Evolutionary conservation across 2,329 filamentous ascomycete genomes (phyloP), one percentile per base, ranked within the genome.

Genomic region (Trichophyton schoenleinii): DNA sequence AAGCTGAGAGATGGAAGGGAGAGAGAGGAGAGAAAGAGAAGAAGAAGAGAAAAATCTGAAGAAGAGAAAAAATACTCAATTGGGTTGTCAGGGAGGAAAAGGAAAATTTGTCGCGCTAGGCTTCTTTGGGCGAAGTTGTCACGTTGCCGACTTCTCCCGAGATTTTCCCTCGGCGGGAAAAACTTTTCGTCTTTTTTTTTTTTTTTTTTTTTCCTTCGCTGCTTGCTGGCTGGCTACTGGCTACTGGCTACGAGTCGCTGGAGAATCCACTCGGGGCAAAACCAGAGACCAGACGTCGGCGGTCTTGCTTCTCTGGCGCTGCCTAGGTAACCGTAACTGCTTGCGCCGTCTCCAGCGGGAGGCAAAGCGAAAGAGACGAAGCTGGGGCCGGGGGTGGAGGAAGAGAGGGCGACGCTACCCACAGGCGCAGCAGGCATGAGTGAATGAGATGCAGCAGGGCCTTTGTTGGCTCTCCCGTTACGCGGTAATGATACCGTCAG

Each of bases 1-100:
- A 68, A 67, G 64, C 62, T 64, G 57, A 18, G 46, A 69, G 70
- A 75, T 68, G 71, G 66, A 63, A 64, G 65, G 71, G 69, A 70
- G 68, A 69, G 66, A 65, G 67, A 66, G 68, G 18, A 15, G 66
- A 69, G 62, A 65, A 68, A 64, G 68, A 68, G 69, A 70, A 67
- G 66, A 66, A 65, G 66, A 68, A 65, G 64, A 68, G 67, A 68
- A 66, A 72, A 72, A 71, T 59, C 42, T 59, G 25, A 71, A 69
- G 72, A 66, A 65, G 65, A 69, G 65, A 55, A 62, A 58, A 65
- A 66, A 62, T 61, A 59, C 63, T 60, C 63, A 60, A 57, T 61
- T 57, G 59, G 62, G 61, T 64, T 62, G 61, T 44, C 53, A 49
- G 62, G 60, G 60, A 58, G 55, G 36, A 44, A 60, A 61, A 13